A percentile compares a stretch with the other conserved stretches of the same genome.
Conservation (phyloP, 805 yeast species). For the Saccharomyces eubayanus region DNA sequence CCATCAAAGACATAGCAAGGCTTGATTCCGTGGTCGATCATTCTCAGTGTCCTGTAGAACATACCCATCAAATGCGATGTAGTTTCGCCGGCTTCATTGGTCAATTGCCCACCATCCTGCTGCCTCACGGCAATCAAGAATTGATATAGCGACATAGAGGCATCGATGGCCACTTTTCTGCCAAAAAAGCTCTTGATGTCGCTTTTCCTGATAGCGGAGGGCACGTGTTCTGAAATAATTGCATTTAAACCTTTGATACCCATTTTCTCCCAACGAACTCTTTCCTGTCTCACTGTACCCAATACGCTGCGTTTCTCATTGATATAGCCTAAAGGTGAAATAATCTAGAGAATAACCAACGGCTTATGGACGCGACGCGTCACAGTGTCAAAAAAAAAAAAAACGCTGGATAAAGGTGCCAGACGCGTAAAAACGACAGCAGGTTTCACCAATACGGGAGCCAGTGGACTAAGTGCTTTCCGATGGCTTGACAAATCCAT, state of each 20-base stretch:
- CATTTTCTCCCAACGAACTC: constrained; percentile 24
- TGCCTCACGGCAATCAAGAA: constrained; percentile 94
- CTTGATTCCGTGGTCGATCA: constrained; percentile 88
- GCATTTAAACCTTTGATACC: constrained; percentile 76
- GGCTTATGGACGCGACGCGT: background rate
- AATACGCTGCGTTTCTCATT: background rate
- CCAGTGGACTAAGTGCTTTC: too few species aligned
- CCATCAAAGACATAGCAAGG: constrained; percentile 98
- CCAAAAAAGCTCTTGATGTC: constrained; percentile 87
- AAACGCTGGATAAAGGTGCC: background rate
- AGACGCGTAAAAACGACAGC: background rate
- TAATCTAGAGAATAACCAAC: background rate
- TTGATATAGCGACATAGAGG: constrained; percentile 94
- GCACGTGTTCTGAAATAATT: constrained; percentile 83
- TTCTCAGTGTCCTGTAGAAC: constrained; percentile 84
- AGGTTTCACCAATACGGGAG: background rate
- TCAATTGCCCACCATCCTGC: constrained; percentile 89
- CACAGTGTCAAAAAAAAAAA: background rate
- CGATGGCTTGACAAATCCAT: too few species aligned
- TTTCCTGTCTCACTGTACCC: background rate
- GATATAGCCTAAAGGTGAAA: background rate
- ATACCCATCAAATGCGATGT: constrained; percentile 93
- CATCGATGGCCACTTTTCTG: constrained; percentile 91
- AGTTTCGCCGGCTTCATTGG: constrained; percentile 85
- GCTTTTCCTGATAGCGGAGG: constrained; percentile 62